Conservation (phyloP, 306 rosid genomes). For the Elaeagnus macrophylla region DNA sequence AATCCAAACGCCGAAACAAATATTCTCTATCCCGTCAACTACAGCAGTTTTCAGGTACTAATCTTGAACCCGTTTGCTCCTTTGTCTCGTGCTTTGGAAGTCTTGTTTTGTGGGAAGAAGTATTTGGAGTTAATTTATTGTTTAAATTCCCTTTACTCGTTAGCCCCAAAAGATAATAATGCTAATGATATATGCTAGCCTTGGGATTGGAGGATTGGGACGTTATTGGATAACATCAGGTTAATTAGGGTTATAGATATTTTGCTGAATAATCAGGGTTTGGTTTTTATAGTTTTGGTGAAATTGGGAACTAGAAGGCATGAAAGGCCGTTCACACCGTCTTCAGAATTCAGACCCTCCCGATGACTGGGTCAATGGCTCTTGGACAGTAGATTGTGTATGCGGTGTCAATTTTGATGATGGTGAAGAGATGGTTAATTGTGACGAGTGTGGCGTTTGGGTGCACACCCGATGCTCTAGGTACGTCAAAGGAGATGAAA, state of each 20-base stretch:
- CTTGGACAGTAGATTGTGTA: slow-evolving; percentile 95
- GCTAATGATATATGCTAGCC: slow-evolving; percentile 6
- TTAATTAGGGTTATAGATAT: slow-evolving; percentile 1
- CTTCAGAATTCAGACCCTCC: slow-evolving; percentile 80
- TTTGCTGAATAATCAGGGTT: background rate
- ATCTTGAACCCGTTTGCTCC: background rate
- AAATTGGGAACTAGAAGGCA: slow-evolving; percentile 10
- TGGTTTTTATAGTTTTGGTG: background rate
- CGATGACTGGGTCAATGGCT: slow-evolving; percentile 86
- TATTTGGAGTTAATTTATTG: background rate
- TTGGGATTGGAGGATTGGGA: slow-evolving; percentile 10
- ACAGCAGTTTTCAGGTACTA: slow-evolving; percentile 11
- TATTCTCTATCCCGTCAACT: background rate
- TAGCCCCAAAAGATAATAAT: background rate
- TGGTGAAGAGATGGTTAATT: slow-evolving; percentile 98
- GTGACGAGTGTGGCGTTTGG: slow-evolving; percentile 99
- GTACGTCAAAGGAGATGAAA: slow-evolving; percentile 86
- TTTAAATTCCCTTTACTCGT: background rate
- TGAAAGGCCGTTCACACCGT: slow-evolving; percentile 91
- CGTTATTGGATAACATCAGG: background rate
- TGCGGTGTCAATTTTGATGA: slow-evolving; percentile 96
- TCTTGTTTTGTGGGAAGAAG: background rate
- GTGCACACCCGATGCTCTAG: slow-evolving; percentile 97
- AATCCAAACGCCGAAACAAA: background rate
- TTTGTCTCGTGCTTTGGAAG: background rate